Base-by-base conservation (phyloP, 345 rosid species). In the Citrus cavaleriei region DNA sequence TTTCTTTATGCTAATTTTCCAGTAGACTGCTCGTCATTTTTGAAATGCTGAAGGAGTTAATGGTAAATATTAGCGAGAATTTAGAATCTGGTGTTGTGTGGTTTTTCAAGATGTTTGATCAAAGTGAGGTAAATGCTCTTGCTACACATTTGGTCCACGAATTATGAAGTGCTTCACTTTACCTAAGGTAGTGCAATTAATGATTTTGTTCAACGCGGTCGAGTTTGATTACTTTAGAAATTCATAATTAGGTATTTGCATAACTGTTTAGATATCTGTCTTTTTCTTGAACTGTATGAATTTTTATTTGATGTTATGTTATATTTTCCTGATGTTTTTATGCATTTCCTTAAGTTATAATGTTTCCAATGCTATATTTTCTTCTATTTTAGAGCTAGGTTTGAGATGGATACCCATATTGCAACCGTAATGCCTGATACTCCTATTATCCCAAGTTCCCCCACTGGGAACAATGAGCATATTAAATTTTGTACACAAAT, bases 381-480 rank as follows among this genome's bases (percentile, higher is more conserved):
- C 14, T 68, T 54, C 38, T 78, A 38, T 74, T 80, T 46, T 79
- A 82, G 85, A 70, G 64, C 63, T 74, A 6, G 19, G 83, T 78
- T 64, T 72, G 88, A 87, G 68, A 78, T 84, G 77, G 92, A 90
- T 68, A 77, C 84, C 69, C 90, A 89, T 34, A 72, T 78, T 65
- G 80, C 83, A 28, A 75, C 28, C 28, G 80, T 49, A 81, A 76
- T 84, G 58, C 85, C 92, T 54, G 67, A 81, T 73, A 19, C 79
- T 59, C 72, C 84, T 5, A 79, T 83, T 58, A 77, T 79, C 68
- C 85, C 92, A 6, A 75, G 38, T 58, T 73, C 73, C 3, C 84
- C 85, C 22, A 57, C 73, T 51, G 89, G 83, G 25, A 85, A 87
- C 51, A 83, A 74, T 78, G 89, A 83, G 32, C 81, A 76, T 7